Conservation (phyloP, 1,284 basidiomycete species). For the Malassezia arunalokei region DNA sequence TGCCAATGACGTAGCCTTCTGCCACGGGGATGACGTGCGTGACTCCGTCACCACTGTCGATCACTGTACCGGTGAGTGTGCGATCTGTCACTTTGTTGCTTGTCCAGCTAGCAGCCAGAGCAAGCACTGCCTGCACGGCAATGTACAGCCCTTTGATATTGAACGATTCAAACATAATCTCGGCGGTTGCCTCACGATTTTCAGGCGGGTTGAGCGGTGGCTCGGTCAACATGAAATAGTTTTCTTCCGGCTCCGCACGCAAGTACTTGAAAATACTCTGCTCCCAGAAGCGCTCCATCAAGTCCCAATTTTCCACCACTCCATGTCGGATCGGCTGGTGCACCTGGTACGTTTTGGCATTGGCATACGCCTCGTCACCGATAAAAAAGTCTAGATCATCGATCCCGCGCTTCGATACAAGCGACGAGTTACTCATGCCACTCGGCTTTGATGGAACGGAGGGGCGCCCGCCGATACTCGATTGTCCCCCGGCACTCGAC, state of each 20-base stretch:
- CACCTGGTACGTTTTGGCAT: conserved; percentile 78
- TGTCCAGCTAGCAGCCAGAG: conserved; percentile 93
- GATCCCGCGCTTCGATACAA: conserved; percentile 85
- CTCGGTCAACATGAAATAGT: conserved; percentile 94
- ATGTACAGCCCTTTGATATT: conserved; percentile 97
- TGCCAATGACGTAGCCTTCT: conserved; percentile 97
- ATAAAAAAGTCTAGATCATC: conserved; percentile 99
- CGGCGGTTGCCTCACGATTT: conserved; percentile 96
- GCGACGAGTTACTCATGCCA: conserved; percentile 26
- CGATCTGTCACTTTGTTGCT: conserved; percentile 82
- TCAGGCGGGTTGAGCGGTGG: conserved; percentile 96
- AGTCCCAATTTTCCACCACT: conserved; percentile 98
- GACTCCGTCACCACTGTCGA: conserved; percentile 97
- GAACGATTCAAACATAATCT: conserved; percentile 99
- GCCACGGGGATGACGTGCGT: conserved; percentile 90
- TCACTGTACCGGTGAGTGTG: conserved; percentile 90
- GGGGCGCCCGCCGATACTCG: conserved; percentile 52
- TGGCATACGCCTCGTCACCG: conserved; percentile 91
- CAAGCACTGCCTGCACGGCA: conserved; percentile 96
- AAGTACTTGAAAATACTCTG: conserved; percentile 99
- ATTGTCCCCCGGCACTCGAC: conserved; percentile 20
- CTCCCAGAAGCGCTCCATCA: conserved; percentile 99
- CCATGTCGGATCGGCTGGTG: conserved; percentile 97
- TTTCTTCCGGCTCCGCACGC: conserved; percentile 94
- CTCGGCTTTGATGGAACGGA: conserved; percentile 66